Base-by-base conservation (phyloP, 805 yeast genomes). In the Komagataella phaffii region DNA sequence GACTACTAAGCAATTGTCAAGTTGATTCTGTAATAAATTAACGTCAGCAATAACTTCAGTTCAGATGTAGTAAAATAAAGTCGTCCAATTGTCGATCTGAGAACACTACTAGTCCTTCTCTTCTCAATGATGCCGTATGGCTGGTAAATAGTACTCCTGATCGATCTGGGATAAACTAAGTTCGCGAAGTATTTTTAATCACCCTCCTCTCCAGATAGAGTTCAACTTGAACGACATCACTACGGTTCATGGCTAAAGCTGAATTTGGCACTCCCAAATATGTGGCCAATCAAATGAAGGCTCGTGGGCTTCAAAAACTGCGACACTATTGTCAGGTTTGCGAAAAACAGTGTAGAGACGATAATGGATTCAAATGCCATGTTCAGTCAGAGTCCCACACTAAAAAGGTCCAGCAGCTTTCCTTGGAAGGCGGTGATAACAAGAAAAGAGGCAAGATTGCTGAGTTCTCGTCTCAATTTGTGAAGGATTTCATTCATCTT, bases 301-400 rank as follows among this genome's bases (percentile, higher is more conserved):
- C 88, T 23, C 73, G 78, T 49, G 98, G 98, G 2, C 79, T 90
- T 23, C 97, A 90, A 66, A 82, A 86, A 61, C 76, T 93, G 50
- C 74, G 80, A 54, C 91, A 80, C 74, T 95, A 89, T 66, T 93
- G 99, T 65, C 98, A 85, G 64, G 75, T 88, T 2, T 93, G 99
- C 61, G 79, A 76, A 62, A 88, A 91, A 61, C 99, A 93, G 67
- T 90, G 98, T 64, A 71, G 97, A 52, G 99, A 95, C 64, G 95
- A 86, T 55, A 91, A 93, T 67, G 99, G 99, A 23, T 93, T 86
- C 71, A 84, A 85, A 59, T 85, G 91, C 59, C 99, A 93, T 64
- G 74, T 83, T n/a, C 73, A 75, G 55, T 81, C 95, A n/a, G 88
- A 86, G 47, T 72, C 85, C 1, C 99, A 93, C 62, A 65, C 76